Percentiles rank a stretch among this genome's conserved stretches.
These are phyloP conservation scores for Paraglomus brasilianum DNA, from an alignment of 192 early-diverging fungal genomes.

Conservation along the genomic window DNA sequence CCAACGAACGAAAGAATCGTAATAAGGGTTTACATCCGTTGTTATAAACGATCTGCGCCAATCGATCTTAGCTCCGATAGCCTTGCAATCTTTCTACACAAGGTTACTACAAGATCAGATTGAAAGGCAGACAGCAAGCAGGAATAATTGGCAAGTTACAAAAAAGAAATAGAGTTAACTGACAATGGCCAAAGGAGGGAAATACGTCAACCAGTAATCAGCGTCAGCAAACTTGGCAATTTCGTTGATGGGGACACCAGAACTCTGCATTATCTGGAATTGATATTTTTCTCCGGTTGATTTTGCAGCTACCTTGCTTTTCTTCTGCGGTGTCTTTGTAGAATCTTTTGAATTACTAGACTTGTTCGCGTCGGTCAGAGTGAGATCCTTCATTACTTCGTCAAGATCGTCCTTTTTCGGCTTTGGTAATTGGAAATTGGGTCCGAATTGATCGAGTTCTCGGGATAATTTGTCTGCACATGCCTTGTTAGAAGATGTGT, in stretches of 20 bases:
- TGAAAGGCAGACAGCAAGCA: conserved; percentile 1
- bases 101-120: too few species aligned
- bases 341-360: conserved; percentile 37
- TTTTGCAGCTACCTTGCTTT: conserved; percentile 91
- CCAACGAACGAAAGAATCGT: conserved; percentile 97
- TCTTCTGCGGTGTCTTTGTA: conserved; percentile 66
- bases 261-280: conserved; percentile 94
- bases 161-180: conserved; percentile 28
- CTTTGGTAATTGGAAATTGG: conserved; percentile 64
- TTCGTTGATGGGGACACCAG: conserved; percentile 83
- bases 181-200: conserved; percentile 83
- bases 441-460: conserved; percentile 83
- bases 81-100: conserved; percentile 67
- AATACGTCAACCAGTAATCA: conserved; percentile 90
- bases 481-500: conserved; percentile 51
- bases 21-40: conserved; percentile 97
- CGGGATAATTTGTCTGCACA: conserved; percentile 84
- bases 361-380: background rate
- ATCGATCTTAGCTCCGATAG: conserved; percentile 82
- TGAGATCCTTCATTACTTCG: conserved; percentile 1
- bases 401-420: conserved; percentile 8
- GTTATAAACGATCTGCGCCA: conserved; percentile 98
- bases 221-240: conserved; percentile 93
- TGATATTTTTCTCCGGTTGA: conserved; percentile 81
- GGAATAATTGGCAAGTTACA: background rate